Conservation (phyloP, 2,329 filamentous ascomycete genomes). For the Botrytis byssoidea region DNA sequence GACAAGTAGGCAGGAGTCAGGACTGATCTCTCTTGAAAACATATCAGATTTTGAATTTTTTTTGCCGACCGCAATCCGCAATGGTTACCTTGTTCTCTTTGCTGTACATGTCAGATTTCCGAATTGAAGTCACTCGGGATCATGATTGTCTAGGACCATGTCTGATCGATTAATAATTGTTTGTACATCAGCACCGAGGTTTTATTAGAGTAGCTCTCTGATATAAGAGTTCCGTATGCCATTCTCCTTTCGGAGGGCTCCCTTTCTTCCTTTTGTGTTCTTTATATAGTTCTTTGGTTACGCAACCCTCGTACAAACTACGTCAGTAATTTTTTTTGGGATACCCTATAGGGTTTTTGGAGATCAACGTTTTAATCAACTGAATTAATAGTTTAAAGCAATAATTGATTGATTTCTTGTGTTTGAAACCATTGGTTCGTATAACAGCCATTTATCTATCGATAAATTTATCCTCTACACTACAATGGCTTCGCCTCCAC, state of each 20-base stretch:
- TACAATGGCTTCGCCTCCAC: slow-evolving; percentile 2
- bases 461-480: neutral
- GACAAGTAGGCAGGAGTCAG: neutral
- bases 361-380: neutral
- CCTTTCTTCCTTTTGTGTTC: neutral
- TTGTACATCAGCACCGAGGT: neutral
- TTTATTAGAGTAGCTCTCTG: neutral
- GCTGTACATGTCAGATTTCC: neutral
- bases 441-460: neutral
- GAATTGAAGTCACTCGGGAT: neutral
- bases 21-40: neutral
- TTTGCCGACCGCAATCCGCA: neutral
- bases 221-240: neutral
- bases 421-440: neutral
- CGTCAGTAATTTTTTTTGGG: neutral
- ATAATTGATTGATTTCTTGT: neutral
- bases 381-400: neutral
- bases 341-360: neutral
- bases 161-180: neutral
- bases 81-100: neutral
- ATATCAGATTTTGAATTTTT: neutral
- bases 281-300: neutral
- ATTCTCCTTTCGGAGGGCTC: neutral
- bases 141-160: neutral
- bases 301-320: neutral